Evolutionary conservation across 495 filamentous ascomycete genomes (phyloP).

Genomic region (Mycothermus thermophilus): DNA sequence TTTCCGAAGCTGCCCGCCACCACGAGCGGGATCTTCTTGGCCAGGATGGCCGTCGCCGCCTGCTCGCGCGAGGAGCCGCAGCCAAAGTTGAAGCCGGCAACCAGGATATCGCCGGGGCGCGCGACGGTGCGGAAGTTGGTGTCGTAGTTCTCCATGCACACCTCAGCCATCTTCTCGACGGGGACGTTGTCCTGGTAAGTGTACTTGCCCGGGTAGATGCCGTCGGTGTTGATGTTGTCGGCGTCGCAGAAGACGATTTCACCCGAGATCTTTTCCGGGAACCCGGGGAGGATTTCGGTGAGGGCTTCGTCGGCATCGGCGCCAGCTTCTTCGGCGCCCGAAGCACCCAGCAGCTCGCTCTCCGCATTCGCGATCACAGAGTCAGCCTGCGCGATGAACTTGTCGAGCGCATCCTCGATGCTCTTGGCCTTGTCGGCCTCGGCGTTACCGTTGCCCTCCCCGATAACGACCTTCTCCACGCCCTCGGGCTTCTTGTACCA

Average conservation of each 20-base stretch:
- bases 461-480: constrained; percentile 50
- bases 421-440: constrained; percentile 48
- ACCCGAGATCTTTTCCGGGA: constrained; percentile 49
- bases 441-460: constrained; percentile 53
- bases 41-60: constrained; percentile 77
- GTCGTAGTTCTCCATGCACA: constrained; percentile 93
- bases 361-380: constrained; percentile 39
- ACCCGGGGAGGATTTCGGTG: constrained; percentile 55
- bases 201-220: constrained; percentile 70
- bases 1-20: constrained; percentile 79
- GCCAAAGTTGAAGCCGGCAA: constrained; percentile 84
- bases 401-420: constrained; percentile 54
- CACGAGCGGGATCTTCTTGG: constrained; percentile 71
- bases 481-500: constrained; percentile 60
- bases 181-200: constrained; percentile 82
- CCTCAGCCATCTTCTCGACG: constrained; percentile 63
- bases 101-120: constrained; percentile 59
- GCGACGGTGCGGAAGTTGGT: constrained; percentile 45
- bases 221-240: constrained; percentile 65
- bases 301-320: constrained; percentile 21
- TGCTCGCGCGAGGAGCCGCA: constrained; percentile 75
- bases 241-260: constrained; percentile 59
- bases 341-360: constrained; percentile 14
- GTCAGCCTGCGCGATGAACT: constrained; percentile 48
- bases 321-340: constrained; percentile 5